Base-by-base conservation (phyloP, 2,329 filamentous ascomycete species). In the Aspergillus ustus region DNA sequence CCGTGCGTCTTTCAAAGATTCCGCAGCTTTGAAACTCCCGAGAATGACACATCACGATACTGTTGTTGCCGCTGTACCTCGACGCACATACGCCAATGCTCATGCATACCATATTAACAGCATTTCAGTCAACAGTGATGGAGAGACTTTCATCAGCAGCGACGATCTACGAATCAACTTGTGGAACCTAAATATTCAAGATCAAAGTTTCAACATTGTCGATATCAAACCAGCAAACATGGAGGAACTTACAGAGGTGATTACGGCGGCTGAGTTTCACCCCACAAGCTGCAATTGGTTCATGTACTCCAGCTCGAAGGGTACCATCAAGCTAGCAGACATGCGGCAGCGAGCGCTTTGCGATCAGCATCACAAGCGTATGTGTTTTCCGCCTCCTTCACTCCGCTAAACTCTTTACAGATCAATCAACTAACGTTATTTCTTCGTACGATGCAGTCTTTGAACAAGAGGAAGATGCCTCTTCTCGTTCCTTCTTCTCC, bases 101-200 rank as follows among this genome's bases (percentile, higher is more conserved):
- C 95, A 99, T 77, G 95, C 95, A 68, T 99, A 99, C 78, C 95
- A 99, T 80, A 98, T 99, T 86, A 99, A 99, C 83, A 98, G 95
- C 83, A 99, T 99, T 78, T 98, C 95, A n/a, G 95, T 98, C 72
- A 99, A 99, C 84, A 98, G 94, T 76, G 95, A 99, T 77, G 95
- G 94, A 60, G 95, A 99, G 83, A 99, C 95, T 0, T 99, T 98
- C 80, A 97, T 99, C 81, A 97, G 93, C 82, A 97, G 93, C 76
- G 95, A 99, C 76, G 95, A 99, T 76, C 83, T 99, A 66, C 90
- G 95, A 66, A 96, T 99, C 84, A 99, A 99, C 78, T 84, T 99
- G 60, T 99, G 95, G 95, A 98, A 99, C 77, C 84, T 98, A 70
- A 98, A 98, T 80, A 99, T 99, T 66, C 95, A 99, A 78, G 94